These are phyloP conservation scores for Coprinopsis cinerea DNA, from an alignment of 768 basidiomycete species.

Conservation along the genomic window DNA sequence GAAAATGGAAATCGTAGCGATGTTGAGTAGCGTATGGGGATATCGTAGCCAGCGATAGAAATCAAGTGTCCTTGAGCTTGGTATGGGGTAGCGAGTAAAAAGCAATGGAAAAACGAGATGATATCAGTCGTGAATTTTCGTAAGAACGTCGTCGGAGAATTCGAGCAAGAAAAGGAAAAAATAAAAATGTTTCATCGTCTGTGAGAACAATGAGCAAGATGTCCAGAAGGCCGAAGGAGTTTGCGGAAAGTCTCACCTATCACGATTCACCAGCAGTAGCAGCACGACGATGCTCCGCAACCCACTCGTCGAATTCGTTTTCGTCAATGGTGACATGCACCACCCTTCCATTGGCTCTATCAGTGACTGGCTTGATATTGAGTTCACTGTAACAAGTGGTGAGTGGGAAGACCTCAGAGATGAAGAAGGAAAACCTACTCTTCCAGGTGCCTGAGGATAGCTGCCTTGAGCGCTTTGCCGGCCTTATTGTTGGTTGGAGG, in stretches of 20 bases:
- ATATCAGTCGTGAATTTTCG: too few species aligned
- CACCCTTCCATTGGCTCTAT: neutral
- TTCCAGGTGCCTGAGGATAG: constrained; percentile 8
- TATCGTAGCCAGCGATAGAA: too few species aligned
- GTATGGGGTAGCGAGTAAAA: too few species aligned
- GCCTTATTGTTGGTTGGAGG: constrained; percentile 6
- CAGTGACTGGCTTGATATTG: neutral
- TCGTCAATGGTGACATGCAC: neutral
- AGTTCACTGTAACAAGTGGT: neutral
- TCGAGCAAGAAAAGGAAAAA: too few species aligned
- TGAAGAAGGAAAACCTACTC: constrained; percentile 2
- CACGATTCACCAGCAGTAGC: neutral
- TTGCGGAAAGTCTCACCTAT: neutral
- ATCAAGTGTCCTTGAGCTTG: too few species aligned
- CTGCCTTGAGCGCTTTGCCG: constrained; percentile 12
- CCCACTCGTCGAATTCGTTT: neutral
- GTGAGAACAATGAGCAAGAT: too few species aligned
- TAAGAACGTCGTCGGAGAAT: too few species aligned
- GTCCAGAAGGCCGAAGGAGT: neutral
- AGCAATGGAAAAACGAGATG: too few species aligned
- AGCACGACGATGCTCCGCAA: neutral
- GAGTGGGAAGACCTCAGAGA: neutral
- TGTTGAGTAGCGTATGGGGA: too few species aligned
- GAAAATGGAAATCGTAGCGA: too few species aligned
- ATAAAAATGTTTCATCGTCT: too few species aligned